These are phyloP conservation scores for Phytopythium helicoides DNA, from an alignment of 352 stramenopile species.

Conservation along the genomic window DNA sequence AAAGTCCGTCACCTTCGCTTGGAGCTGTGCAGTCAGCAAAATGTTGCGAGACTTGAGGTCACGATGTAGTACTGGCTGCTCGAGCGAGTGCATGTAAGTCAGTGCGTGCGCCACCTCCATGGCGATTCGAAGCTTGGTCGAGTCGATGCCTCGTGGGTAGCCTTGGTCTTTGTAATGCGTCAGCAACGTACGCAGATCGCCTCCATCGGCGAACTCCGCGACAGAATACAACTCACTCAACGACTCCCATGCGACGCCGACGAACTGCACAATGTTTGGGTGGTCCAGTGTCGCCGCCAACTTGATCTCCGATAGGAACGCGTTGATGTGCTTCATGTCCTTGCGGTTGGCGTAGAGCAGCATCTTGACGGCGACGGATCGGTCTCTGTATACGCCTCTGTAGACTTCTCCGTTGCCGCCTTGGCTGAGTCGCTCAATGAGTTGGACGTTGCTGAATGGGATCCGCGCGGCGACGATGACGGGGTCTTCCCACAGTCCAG, in stretches of 20 bases:
- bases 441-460: slow-evolving; percentile 22
- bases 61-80: slow-evolving; percentile 38
- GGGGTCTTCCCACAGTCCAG: slow-evolving; percentile 18
- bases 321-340: slow-evolving; percentile 28
- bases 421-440: slow-evolving; percentile 19
- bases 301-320: slow-evolving; percentile 40
- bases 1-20: slow-evolving; percentile 57
- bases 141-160: slow-evolving; percentile 19
- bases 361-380: slow-evolving; percentile 41
- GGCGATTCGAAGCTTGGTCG: slow-evolving; percentile 36
- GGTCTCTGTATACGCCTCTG: slow-evolving; percentile 20
- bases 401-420: slow-evolving; percentile 34
- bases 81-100: slow-evolving; percentile 47
- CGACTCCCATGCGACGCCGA: slow-evolving; percentile 46
- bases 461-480: too few species aligned
- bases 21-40: slow-evolving; percentile 30
- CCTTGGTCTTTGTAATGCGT: slow-evolving; percentile 11
- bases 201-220: slow-evolving; percentile 43
- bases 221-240: slow-evolving; percentile 37
- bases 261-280: slow-evolving; percentile 37
- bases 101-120: slow-evolving; percentile 38
- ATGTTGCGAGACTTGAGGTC: too few species aligned
- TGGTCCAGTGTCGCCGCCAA: slow-evolving; percentile 44
- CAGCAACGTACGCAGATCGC: slow-evolving; percentile 36
- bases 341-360: slow-evolving; percentile 31